Conservation (phyloP, 257 asterid genomes). For the Gynochthodes officinalis region DNA sequence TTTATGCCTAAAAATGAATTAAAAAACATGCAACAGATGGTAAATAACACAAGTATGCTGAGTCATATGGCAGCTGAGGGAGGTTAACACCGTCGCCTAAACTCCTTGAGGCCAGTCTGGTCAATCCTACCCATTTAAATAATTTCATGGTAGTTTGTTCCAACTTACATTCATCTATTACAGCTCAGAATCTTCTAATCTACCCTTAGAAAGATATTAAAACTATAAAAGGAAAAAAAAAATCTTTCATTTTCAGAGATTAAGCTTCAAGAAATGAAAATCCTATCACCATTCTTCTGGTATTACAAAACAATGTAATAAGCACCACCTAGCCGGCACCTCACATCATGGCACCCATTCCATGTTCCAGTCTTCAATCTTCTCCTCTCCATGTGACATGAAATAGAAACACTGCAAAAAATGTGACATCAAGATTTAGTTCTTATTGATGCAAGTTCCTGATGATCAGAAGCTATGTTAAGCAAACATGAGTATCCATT, state of each 20-base stretch:
- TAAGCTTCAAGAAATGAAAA: conserved; percentile 10
- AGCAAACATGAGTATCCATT: background rate
- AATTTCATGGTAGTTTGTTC: conserved; percentile 13
- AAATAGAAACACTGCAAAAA: conserved; percentile 23
- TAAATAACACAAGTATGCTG: conserved; percentile 4
- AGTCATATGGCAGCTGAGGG: conserved; percentile 17
- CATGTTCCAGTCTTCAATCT: conserved; percentile 26
- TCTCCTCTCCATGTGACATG: conserved; percentile 21
- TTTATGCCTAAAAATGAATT: conserved; percentile 10
- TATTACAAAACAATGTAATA: conserved; percentile 34
- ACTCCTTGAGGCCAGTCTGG: conserved; percentile 6
- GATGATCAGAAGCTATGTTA: background rate
- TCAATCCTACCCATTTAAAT: conserved; percentile 19
- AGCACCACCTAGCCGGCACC: conserved; percentile 23
- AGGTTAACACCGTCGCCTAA: conserved; percentile 9
- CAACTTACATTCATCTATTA: background rate
- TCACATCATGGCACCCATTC: conserved; percentile 22
- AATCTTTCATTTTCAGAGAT: conserved; percentile 21
- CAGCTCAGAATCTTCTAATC: background rate
- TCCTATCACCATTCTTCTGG: conserved; percentile 33
- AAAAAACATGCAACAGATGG: conserved; percentile 11
- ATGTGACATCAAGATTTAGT: background rate
- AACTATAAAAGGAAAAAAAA: conserved; percentile 14
- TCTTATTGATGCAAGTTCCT: background rate
- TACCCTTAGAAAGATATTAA: conserved; percentile 22